These are phyloP conservation scores for Phytopythium aichiense DNA, from an alignment of 352 stramenopile genomes.

Conservation along the genomic window DNA sequence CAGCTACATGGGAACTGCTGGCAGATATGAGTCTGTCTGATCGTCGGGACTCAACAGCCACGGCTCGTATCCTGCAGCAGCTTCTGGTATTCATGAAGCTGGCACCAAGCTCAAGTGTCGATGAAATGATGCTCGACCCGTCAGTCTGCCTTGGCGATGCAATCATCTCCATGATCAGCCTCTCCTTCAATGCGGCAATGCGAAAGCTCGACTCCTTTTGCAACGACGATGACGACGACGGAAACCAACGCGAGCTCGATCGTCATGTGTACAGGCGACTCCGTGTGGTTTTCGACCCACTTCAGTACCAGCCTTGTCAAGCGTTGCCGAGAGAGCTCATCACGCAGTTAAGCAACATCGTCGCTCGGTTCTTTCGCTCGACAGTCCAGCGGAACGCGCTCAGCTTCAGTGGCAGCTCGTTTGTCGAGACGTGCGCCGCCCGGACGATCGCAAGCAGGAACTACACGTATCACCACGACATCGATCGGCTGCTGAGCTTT, in stretches of 20 bases:
- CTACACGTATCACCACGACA: conserved; percentile 4
- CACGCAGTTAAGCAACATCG: neutral
- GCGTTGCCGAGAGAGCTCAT: neutral
- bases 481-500: neutral
- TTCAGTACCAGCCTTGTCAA: neutral
- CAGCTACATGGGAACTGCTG: neutral
- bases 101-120: neutral
- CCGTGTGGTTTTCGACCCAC: neutral
- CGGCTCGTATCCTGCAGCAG: neutral
- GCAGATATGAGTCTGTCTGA: neutral
- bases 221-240: too few species aligned
- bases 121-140: neutral
- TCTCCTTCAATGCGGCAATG: neutral
- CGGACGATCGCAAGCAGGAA: neutral
- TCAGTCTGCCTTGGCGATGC: neutral
- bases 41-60: neutral
- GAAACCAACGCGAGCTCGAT: neutral
- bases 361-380: conserved; percentile 1
- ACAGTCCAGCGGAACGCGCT: neutral
- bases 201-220: neutral
- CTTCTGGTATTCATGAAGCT: neutral
- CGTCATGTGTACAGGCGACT: neutral
- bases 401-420: neutral
- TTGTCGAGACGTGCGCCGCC: neutral
- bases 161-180: neutral